A percentile compares a stretch with the other conserved stretches of the same genome.
phyloP scores from a whole-genome alignment of 192 early-diverging fungal species.

The Coemansia sp. region DNA sequence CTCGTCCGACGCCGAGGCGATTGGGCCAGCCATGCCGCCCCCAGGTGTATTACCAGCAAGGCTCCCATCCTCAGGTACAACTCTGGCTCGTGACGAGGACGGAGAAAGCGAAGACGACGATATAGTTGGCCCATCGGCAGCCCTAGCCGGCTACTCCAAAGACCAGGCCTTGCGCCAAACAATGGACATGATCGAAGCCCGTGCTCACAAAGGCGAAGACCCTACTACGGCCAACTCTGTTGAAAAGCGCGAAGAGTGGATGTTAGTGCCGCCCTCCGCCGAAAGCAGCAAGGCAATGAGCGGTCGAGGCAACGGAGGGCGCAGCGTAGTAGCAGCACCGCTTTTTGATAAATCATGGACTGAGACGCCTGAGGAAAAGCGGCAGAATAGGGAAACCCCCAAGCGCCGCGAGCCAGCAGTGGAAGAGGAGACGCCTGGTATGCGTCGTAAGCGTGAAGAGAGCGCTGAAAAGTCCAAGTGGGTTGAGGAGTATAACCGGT shows the following conservation, averaged over 20 bases:
- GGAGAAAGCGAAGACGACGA: conserved; percentile 8
- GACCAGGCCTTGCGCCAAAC: conserved; percentile 24
- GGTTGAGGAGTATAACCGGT: conserved; percentile 44
- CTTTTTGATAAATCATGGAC: conserved; percentile 51
- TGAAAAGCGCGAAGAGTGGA: conserved; percentile 34
- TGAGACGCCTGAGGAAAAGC: conserved; percentile 26
- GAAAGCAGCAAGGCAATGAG: conserved; percentile 2
- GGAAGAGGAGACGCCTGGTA: conserved; percentile 27
- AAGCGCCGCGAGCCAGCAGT: neutral
- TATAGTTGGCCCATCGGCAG: conserved; percentile 27
- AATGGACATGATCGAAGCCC: conserved; percentile 15
- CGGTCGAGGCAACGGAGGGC: neutral
- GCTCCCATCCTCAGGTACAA: neutral
- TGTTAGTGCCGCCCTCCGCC: conserved; percentile 41
- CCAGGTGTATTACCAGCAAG: neutral
- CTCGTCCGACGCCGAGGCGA: neutral
- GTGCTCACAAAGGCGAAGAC: neutral
- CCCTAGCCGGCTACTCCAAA: conserved; percentile 26
- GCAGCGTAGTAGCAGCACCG: neutral
- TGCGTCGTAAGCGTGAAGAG: conserved; percentile 17
- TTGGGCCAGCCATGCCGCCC: conserved; percentile 43
- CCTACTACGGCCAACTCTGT: neutral
- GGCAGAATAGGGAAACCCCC: conserved; percentile 9
- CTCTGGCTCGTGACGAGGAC: neutral
- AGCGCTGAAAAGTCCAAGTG: conserved; percentile 25